Base-by-base conservation (phyloP, 805 yeast genomes). In the Candida loeiensis region DNA sequence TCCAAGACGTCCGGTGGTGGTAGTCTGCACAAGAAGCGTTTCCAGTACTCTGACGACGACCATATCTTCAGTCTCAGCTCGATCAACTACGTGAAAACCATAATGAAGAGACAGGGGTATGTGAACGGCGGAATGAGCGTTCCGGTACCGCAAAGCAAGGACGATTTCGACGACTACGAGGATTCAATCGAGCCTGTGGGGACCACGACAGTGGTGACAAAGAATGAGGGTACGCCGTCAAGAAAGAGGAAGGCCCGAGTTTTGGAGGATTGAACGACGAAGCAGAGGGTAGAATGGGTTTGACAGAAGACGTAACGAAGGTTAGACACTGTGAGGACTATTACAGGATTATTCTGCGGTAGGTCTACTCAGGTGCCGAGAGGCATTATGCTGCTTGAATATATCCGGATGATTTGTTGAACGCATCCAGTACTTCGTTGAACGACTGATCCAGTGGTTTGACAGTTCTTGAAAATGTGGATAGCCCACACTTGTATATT, bases 1-100 rank as follows among this genome's bases (percentile, higher is more conserved):
- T 71, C 82, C 36, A 85, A 83, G 48, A 61, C 52, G 22, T 59
- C 64, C 2, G 50, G 49, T 11, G 47, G 49, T 12, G 36, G 45
- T 14, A 54, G 66, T 18, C 51, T 71, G n/a, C 56, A 53, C 41
- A 69, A 67, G 61, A 71, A 74, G 54, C 69, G 78, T 61, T 64
- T 75, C 44, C 56, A 71, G 37, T 74, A 76, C 63, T 68, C 80
- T 0, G 91, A 85, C 46, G 85, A 82, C 25, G 96, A 88, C 53
- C 77, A 95, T 35, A 76, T 88, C 3, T 88, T 88, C 61, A 81
- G 90, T 25, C 64, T 85, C 55, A 81, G 91, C 45, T 80, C 89
- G 6, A 78, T 83, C 0, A 75, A 80, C 9, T 85, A 77, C 49
- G 78, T 82, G 21, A 79, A 82, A 48, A 47, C 58, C 1, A 79